Conservation (phyloP, 2,329 filamentous ascomycete species). For the Penicillium sp. region DNA sequence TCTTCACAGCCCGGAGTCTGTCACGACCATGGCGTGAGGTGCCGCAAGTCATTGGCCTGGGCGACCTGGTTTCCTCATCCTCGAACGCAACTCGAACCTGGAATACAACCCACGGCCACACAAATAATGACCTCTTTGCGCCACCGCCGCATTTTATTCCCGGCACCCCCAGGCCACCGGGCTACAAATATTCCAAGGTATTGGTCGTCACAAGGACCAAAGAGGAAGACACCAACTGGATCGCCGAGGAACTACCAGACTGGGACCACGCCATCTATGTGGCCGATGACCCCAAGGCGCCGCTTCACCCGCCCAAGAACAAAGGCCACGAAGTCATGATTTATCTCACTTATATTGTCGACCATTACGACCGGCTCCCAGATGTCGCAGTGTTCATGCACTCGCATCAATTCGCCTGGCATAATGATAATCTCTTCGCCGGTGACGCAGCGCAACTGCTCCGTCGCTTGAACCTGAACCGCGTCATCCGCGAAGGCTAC, state of each 20-base stretch:
- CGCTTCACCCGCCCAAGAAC: constrained; percentile 55
- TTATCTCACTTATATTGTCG: constrained; percentile 63
- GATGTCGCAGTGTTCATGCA: constrained; percentile 63
- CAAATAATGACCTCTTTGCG: constrained; percentile 23
- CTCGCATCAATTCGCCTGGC: constrained; percentile 57
- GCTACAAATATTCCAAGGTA: constrained; percentile 53
- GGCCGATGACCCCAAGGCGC: constrained; percentile 52
- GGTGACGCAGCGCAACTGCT: constrained; percentile 54
- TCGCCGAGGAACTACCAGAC: constrained; percentile 52
- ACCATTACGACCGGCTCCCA: constrained; percentile 59
- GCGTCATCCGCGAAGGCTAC: constrained; percentile 55
- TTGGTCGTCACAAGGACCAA: constrained; percentile 56
- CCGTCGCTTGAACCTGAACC: constrained; percentile 51
- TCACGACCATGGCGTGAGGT: constrained; percentile 37
- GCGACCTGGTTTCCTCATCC: constrained; percentile 28
- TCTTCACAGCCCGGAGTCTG: constrained; percentile 30
- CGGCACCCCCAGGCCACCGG: constrained; percentile 44
- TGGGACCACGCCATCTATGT: constrained; percentile 52
- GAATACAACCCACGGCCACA: constrained; percentile 14
- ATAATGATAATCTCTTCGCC: constrained; percentile 57
- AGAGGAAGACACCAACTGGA: constrained; percentile 55
- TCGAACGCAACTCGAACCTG: constrained; percentile 19
- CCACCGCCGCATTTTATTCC: constrained; percentile 35
- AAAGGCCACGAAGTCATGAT: constrained; percentile 64
- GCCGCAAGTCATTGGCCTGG: constrained; percentile 40